These are phyloP conservation scores for Stenogyne calaminthoides DNA, from an alignment of 305 asterid genomes.

Conservation along the genomic window DNA sequence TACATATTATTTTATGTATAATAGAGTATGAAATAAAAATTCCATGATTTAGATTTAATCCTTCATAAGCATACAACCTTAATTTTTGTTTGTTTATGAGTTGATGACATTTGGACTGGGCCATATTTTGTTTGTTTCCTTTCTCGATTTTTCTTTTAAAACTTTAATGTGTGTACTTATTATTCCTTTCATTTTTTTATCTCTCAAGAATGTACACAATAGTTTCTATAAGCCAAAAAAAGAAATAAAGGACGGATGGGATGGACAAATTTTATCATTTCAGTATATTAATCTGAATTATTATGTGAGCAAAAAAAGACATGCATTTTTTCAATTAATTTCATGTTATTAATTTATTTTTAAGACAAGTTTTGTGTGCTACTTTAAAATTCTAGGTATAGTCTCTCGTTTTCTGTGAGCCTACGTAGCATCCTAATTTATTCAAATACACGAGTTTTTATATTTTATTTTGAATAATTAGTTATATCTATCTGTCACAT, in stretches of 20 bases:
- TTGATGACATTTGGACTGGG: not conserved
- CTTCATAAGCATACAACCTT: not conserved
- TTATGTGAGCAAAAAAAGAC: not conserved
- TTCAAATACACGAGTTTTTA: too few relatives aligned
- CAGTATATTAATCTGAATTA: not conserved
- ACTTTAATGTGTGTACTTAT: conserved; percentile 13
- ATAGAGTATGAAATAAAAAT: too few relatives aligned
- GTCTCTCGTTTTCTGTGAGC: too few relatives aligned
- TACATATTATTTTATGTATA: too few relatives aligned
- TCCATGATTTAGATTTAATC: not conserved
- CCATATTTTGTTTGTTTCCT: conserved; percentile 27
- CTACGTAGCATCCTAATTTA: too few relatives aligned
- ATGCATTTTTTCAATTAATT: not conserved
- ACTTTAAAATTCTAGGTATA: too few relatives aligned
- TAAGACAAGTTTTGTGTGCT: too few relatives aligned
- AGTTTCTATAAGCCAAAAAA: not conserved
- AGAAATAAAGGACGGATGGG: not conserved
- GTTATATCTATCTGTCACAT: too few relatives aligned
- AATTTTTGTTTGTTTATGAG: conserved; percentile 4
- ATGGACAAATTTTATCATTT: conserved; percentile 23
- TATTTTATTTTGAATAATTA: too few relatives aligned
- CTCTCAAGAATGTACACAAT: conserved; percentile 28
- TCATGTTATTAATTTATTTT: too few relatives aligned
- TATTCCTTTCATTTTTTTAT: conserved; percentile 34
- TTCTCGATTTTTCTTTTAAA: not conserved